Evolutionary conservation across 2,329 filamentous ascomycete species (phyloP).

Genomic region (Exophiala sp.): DNA sequence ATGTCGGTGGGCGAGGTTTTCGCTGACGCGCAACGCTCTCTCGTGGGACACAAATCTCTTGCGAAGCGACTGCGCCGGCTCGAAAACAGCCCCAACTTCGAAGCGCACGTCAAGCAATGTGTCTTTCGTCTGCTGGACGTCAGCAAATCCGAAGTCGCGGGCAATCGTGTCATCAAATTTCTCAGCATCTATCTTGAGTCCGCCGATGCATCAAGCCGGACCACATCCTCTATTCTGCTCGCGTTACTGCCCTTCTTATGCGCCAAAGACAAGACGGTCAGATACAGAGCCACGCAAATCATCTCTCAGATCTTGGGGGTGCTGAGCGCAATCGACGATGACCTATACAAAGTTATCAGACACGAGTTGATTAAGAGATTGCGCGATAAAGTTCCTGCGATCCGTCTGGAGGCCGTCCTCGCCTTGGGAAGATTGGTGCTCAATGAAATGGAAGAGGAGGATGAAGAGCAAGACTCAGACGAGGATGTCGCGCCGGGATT

Average conservation of each 20-base stretch:
- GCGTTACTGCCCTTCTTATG: slow-evolving; percentile 70
- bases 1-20: slow-evolving; percentile 45
- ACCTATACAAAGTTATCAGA: slow-evolving; percentile 78
- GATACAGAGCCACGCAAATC: slow-evolving; percentile 85
- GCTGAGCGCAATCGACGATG: slow-evolving; percentile 86
- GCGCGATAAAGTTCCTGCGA: slow-evolving; percentile 88
- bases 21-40: slow-evolving; percentile 80
- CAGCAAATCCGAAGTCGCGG: slow-evolving; percentile 86
- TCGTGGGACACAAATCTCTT: slow-evolving; percentile 84
- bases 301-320: slow-evolving; percentile 90
- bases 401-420: slow-evolving; percentile 86
- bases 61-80: slow-evolving; percentile 84
- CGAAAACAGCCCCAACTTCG: slow-evolving; percentile 71
- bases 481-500: slow-evolving; percentile 64
- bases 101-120: slow-evolving; percentile 77
- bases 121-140: slow-evolving; percentile 77
- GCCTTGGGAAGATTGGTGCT: slow-evolving; percentile 82
- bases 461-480: slow-evolving; percentile 52
- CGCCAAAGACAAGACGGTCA: slow-evolving; percentile 87
- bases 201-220: slow-evolving; percentile 78
- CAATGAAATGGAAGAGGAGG: slow-evolving; percentile 65
- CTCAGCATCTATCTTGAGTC: slow-evolving; percentile 83
- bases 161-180: slow-evolving; percentile 81
- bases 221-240: slow-evolving; percentile 61
- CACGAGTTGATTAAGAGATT: slow-evolving; percentile 78